These are phyloP conservation scores for Coccomyxa sp. DNA, from an alignment of 139 green algal species.

Conservation along the genomic window DNA sequence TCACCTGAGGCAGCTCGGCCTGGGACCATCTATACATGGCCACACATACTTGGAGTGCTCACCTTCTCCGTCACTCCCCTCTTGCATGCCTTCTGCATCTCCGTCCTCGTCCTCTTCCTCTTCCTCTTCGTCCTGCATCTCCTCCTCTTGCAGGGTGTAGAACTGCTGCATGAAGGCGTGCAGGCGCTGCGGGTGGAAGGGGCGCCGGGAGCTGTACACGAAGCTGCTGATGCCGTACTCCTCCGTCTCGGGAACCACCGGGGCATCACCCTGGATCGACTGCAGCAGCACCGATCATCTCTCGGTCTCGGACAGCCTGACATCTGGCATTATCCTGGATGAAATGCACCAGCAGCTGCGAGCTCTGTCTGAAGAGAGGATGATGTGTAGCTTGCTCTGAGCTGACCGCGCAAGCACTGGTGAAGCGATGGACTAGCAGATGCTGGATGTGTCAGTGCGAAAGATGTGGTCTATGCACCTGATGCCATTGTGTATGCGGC, in stretches of 20 bases:
- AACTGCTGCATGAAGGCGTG: neutral
- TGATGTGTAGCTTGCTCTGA: too few species aligned
- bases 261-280: slow-evolving; percentile 13
- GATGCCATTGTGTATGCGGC: too few species aligned
- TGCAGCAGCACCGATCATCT: too few species aligned
- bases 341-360: too few species aligned
- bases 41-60: neutral
- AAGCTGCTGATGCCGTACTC: slow-evolving; percentile 73
- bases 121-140: neutral
- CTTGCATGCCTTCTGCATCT: neutral
- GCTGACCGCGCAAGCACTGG: too few species aligned
- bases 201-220: slow-evolving; percentile 56
- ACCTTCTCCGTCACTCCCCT: neutral
- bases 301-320: too few species aligned
- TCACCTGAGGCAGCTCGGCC: neutral
- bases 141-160: neutral
- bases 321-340: too few species aligned
- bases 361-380: too few species aligned
- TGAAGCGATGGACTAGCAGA: too few species aligned
- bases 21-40: neutral
- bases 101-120: neutral
- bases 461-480: too few species aligned
- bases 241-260: slow-evolving; percentile 40
- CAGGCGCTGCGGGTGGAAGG: slow-evolving; percentile 74
- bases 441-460: too few species aligned